Evolutionary conservation across 495 filamentous ascomycete genomes (phyloP).

Genomic region (Hyaloscypha hepaticicola): DNA sequence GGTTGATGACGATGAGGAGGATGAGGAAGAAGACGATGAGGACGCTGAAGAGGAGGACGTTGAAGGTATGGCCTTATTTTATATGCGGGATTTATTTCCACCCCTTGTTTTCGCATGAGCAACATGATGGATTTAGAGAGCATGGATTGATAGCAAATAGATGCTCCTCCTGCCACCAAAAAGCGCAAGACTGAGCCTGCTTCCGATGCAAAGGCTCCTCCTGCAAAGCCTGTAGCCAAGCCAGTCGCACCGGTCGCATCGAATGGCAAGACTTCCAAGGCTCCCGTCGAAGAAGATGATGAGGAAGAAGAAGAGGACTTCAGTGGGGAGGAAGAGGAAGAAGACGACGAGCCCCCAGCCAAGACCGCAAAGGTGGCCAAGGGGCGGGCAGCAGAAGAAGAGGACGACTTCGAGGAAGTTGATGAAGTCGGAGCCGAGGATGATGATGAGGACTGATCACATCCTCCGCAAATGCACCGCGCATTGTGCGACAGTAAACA

Average conservation of each 20-base stretch:
- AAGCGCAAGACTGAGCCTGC: conserved; percentile 15
- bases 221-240: conserved; percentile 23
- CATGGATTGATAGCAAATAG: background rate
- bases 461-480: background rate
- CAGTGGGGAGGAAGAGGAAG: conserved; percentile 28
- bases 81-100: conserved; percentile 4
- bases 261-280: background rate
- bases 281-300: conserved; percentile 16
- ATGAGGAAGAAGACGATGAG: conserved; percentile 28
- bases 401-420: conserved; percentile 18
- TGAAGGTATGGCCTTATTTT: too few relatives aligned
- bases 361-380: conserved; percentile 18
- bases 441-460: conserved; percentile 15
- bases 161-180: conserved; percentile 19
- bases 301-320: conserved; percentile 17
- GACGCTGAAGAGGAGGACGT: conserved; percentile 20
- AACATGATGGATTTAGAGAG: background rate
- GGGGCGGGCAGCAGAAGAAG: conserved; percentile 5
- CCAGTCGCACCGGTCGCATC: too few relatives aligned
- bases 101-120: background rate
- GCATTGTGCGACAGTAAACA: background rate
- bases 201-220: conserved; percentile 5
- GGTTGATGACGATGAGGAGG: conserved; percentile 20
- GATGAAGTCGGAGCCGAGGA: conserved; percentile 11
- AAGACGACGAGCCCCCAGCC: conserved; percentile 22